Conservation (phyloP, 345 rosid species). For the Sonneratia alba region DNA sequence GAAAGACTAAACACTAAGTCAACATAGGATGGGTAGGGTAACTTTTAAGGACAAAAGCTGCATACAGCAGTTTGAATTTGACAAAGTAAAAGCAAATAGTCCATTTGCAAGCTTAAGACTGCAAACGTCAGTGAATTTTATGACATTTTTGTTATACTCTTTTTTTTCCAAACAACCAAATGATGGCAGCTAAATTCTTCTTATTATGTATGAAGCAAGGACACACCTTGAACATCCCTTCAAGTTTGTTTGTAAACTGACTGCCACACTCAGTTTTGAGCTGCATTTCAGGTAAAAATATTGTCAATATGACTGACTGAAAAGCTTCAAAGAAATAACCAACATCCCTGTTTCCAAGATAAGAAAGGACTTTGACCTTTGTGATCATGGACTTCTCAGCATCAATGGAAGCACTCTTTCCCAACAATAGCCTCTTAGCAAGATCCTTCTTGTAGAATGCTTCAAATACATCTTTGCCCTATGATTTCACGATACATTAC, state of each 20-base stretch:
- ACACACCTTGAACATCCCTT: slow-evolving; percentile 96
- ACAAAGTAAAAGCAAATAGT: no score
- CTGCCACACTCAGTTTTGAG: slow-evolving; percentile 98
- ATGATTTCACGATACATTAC: slow-evolving; percentile 4
- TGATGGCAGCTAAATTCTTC: not conserved
- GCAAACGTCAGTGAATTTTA: not conserved
- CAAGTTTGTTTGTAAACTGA: slow-evolving; percentile 97
- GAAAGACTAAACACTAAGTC: not conserved
- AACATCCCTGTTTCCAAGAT: not conserved
- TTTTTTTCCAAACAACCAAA: not conserved
- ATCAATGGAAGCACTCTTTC: slow-evolving; percentile 98
- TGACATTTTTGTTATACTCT: not conserved
- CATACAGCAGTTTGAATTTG: no score
- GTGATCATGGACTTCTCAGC: slow-evolving; percentile 99
- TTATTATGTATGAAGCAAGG: slow-evolving; percentile 8
- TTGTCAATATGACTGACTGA: slow-evolving; percentile 6
- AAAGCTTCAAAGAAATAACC: not conserved
- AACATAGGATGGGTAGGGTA: not conserved
- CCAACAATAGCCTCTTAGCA: slow-evolving; percentile 85
- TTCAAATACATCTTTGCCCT: slow-evolving; percentile 99
- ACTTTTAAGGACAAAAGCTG: no score
- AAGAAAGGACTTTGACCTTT: slow-evolving; percentile 39
- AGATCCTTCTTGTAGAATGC: slow-evolving; percentile 99
- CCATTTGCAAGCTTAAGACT: not conserved
- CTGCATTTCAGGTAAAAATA: slow-evolving; percentile 38